Evolutionary conservation across 371 early-diverging fungal genomes (phyloP).

Genomic region (Funneliformis caledonium): DNA sequence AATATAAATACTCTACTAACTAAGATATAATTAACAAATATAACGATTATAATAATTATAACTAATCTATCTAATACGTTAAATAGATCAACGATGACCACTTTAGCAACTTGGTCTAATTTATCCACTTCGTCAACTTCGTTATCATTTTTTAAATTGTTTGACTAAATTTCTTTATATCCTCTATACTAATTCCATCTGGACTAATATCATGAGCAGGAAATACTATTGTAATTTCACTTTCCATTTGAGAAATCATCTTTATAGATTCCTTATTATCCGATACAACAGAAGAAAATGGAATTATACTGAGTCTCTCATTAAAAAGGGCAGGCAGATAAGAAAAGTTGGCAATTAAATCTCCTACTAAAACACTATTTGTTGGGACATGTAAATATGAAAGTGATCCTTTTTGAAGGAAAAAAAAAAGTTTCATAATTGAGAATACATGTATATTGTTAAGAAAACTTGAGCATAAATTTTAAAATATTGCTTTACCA

Average conservation of each 20-base stretch:
- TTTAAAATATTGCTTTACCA: slow-evolving; percentile 35
- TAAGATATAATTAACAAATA: no score
- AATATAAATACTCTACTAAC: no score
- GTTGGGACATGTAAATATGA: slow-evolving; percentile 50
- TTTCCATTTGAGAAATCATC: slow-evolving; percentile 43
- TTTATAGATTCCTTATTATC: slow-evolving; percentile 46
- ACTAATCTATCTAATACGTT: no score
- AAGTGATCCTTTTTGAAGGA: slow-evolving; percentile 44
- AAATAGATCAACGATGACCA: no score
- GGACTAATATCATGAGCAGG: slow-evolving; percentile 47
- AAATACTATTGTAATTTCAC: slow-evolving; percentile 47
- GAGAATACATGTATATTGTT: neutral
- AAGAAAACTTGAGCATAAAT: neutral
- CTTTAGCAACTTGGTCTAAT: no score
- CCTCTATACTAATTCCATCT: slow-evolving; percentile 46
- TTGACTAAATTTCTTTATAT: slow-evolving; percentile 43
- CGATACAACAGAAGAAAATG: slow-evolving; percentile 46
- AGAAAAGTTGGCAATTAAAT: slow-evolving; percentile 50
- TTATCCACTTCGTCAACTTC: no score
- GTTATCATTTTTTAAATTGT: neutral
- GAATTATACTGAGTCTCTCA: slow-evolving; percentile 44
- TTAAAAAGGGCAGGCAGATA: slow-evolving; percentile 24
- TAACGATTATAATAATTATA: no score
- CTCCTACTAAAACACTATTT: slow-evolving; percentile 50
- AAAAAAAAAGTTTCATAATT: neutral